Conservation (phyloP, 106 monocot species). For the Chionographis japonica region DNA sequence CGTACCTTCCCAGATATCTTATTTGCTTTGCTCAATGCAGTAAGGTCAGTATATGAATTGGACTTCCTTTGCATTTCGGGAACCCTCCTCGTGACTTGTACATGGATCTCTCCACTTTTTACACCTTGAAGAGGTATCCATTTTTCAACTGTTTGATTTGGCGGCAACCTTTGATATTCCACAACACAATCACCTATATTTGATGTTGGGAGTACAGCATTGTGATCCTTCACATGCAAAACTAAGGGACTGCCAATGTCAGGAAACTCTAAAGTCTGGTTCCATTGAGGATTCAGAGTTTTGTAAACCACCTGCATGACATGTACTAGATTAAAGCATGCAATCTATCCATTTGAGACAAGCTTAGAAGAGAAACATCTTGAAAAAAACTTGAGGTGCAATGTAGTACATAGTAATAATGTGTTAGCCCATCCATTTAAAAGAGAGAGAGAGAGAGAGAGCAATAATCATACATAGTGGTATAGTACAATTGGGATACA, state of each 20-base stretch:
- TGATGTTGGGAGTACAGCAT: constrained; percentile 66
- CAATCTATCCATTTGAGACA: not conserved
- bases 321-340: not conserved
- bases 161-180: constrained; percentile 60
- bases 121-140: constrained; percentile 96
- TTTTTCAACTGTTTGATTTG: constrained; percentile 69
- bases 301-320: constrained; percentile 73
- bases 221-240: constrained; percentile 89
- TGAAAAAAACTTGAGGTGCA: too few relatives aligned
- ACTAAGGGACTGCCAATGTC: constrained; percentile 61
- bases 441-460: too few relatives aligned
- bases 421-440: too few relatives aligned
- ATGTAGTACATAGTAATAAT: too few relatives aligned
- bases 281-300: constrained; percentile 83
- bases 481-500: too few relatives aligned
- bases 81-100: constrained; percentile 65
- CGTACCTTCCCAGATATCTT: constrained; percentile 46
- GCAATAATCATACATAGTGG: too few relatives aligned
- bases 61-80: constrained; percentile 49
- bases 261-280: constrained; percentile 87
- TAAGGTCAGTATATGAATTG: constrained; percentile 10
- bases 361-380: too few relatives aligned
- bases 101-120: constrained; percentile 79
- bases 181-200: constrained; percentile 82
- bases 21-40: constrained; percentile 33